A percentile compares a stretch with the other conserved stretches of the same genome.
phyloP scores from a whole-genome alignment of 192 early-diverging fungal species.

The Mortierella alpina region DNA sequence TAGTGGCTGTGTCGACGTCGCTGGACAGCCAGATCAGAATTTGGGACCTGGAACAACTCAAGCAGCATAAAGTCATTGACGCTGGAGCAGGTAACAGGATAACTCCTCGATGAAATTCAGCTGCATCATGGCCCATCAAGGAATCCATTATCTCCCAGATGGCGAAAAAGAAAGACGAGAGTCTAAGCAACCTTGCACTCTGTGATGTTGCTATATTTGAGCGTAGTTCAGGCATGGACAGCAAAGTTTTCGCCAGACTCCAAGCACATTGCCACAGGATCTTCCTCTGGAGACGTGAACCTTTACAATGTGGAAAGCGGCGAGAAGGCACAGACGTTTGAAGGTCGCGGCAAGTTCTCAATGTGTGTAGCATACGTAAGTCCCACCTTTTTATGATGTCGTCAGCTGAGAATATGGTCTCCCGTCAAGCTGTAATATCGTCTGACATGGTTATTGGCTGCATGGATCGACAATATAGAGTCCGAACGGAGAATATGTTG shows the following conservation, averaged over 20 bases:
- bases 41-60: slow-evolving; percentile 75
- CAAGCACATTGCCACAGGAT: slow-evolving; percentile 74
- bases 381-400: not conserved
- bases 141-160: too few relatives aligned
- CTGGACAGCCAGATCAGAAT: slow-evolving; percentile 82
- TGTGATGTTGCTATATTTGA: not conserved
- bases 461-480: slow-evolving; percentile 55
- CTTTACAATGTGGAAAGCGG: slow-evolving; percentile 76
- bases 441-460: not conserved
- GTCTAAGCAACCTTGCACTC: not conserved
- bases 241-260: slow-evolving; percentile 80
- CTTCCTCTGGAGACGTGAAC: slow-evolving; percentile 79
- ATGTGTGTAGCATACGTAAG: slow-evolving; percentile 83
- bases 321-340: slow-evolving; percentile 71
- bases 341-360: slow-evolving; percentile 81
- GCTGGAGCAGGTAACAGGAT: slow-evolving; percentile 63
- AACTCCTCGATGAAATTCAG: not conserved
- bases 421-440: too few relatives aligned
- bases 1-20: slow-evolving; percentile 78
- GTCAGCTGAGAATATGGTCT: not conserved
- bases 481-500: slow-evolving; percentile 80
- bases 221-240: slow-evolving; percentile 79
- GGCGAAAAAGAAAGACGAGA: too few relatives aligned
- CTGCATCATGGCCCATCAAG: too few relatives aligned
- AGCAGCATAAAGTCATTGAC: slow-evolving; percentile 68